These are phyloP conservation scores for Medicago ruthenica DNA, from an alignment of 306 rosid species.

Conservation along the genomic window DNA sequence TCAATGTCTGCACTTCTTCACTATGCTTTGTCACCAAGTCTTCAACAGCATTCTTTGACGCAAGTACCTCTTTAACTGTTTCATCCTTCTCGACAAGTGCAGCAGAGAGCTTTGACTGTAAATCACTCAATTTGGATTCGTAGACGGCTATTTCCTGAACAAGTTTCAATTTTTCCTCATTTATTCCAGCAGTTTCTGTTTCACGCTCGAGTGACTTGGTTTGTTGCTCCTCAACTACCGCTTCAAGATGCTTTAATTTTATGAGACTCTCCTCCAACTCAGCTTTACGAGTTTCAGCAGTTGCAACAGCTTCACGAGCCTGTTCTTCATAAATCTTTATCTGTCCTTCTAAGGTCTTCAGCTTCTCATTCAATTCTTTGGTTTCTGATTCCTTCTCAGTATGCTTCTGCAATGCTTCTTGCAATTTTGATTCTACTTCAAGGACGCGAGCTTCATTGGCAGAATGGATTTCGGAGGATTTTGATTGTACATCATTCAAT, in stretches of 20 bases:
- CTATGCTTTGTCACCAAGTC: conserved; percentile 63
- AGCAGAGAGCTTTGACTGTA: conserved; percentile 57
- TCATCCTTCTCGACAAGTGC: conserved; percentile 66
- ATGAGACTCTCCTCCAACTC: conserved; percentile 69
- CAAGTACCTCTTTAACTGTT: conserved; percentile 56
- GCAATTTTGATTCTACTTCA: conserved; percentile 66
- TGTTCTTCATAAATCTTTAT: conserved; percentile 58
- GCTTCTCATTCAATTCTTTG: conserved; percentile 70
- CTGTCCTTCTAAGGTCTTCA: conserved; percentile 58
- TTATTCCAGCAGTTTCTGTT: conserved; percentile 60
- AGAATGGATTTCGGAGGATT: conserved; percentile 65
- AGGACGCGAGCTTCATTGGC: conserved; percentile 53
- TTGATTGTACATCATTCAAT: conserved; percentile 70
- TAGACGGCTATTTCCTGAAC: conserved; percentile 56
- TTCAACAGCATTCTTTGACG: conserved; percentile 55
- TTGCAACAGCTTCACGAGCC: conserved; percentile 54
- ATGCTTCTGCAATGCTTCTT: conserved; percentile 64
- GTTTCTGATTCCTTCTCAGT: conserved; percentile 77
- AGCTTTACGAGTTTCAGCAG: conserved; percentile 51
- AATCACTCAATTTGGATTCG: conserved; percentile 67
- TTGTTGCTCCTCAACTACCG: conserved; percentile 66
- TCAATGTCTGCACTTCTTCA: conserved; percentile 69
- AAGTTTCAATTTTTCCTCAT: conserved; percentile 69
- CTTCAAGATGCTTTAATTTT: conserved; percentile 71
- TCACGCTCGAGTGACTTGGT: conserved; percentile 61